These are phyloP conservation scores for Diaporthe amygdali DNA, from an alignment of 2,329 filamentous ascomycete genomes.

Conservation along the genomic window DNA sequence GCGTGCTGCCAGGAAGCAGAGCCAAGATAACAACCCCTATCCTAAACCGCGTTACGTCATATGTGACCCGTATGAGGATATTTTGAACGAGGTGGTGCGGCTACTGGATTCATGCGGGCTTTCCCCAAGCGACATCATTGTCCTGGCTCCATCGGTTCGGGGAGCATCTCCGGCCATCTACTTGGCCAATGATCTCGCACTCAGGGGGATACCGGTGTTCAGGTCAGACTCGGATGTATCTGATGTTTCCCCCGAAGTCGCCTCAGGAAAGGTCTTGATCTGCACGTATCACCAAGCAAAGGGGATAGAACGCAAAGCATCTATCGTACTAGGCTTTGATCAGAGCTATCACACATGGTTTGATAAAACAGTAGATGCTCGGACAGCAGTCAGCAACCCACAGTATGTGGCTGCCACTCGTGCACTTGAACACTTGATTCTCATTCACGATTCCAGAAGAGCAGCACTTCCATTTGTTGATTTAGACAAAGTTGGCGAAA, in stretches of 20 bases:
- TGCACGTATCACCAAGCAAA: constrained; percentile 26
- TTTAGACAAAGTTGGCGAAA: constrained; percentile 1
- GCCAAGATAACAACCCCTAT: background rate
- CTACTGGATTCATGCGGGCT: background rate
- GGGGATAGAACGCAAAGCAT: constrained; percentile 22
- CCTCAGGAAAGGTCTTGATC: constrained; percentile 21
- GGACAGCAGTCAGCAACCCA: constrained; percentile 10
- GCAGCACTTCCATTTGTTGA: constrained; percentile 21
- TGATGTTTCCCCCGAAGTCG: constrained; percentile 21
- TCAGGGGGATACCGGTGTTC: constrained; percentile 17
- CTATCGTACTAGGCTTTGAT: constrained; percentile 22
- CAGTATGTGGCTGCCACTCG: constrained; percentile 23
- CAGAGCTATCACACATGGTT: constrained; percentile 21
- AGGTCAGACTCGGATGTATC: constrained; percentile 25
- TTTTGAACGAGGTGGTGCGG: constrained; percentile 11
- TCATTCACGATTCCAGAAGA: constrained; percentile 16
- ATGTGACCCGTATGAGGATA: constrained; percentile 17
- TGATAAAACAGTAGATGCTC: background rate
- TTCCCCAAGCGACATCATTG: constrained; percentile 18
- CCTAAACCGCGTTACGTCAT: constrained; percentile 22
- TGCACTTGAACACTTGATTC: constrained; percentile 20
- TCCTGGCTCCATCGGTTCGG: constrained; percentile 22
- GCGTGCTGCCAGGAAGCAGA: constrained; percentile 19
- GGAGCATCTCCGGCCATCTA: constrained; percentile 4
- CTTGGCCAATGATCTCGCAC: constrained; percentile 17